These are phyloP conservation scores for Fusarium sp. DNA, from an alignment of 2,329 filamentous ascomycete species.

Conservation along the genomic window DNA sequence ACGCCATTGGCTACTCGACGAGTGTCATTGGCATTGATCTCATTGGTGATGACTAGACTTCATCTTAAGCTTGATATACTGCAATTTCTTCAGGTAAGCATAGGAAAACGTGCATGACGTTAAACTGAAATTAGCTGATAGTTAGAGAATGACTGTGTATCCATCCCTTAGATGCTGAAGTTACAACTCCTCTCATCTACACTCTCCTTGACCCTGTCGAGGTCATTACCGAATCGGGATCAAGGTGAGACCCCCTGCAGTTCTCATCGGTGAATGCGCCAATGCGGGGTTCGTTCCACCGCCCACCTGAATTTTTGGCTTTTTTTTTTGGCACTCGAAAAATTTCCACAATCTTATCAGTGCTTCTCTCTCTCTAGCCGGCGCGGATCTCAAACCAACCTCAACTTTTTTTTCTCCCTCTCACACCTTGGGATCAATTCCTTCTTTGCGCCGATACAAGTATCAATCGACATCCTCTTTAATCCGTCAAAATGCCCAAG, in stretches of 20 bases:
- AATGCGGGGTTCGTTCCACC: constrained; percentile 46
- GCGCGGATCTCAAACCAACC: constrained; percentile 8
- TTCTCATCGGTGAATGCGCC: constrained; percentile 34
- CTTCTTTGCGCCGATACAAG: background rate
- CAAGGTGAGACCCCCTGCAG: constrained; percentile 31
- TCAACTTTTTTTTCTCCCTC: background rate
- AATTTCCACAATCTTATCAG: constrained; percentile 49
- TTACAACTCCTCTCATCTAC: background rate
- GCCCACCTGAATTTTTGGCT: constrained; percentile 35
- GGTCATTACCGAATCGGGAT: constrained; percentile 10
- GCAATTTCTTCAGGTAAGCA: background rate
- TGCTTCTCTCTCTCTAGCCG: constrained; percentile 5
- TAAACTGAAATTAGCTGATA: background rate
- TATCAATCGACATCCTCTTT: background rate
- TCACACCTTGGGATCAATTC: background rate
- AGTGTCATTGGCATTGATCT: background rate
- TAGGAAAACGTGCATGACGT: background rate
- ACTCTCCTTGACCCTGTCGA: background rate
- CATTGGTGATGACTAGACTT: background rate
- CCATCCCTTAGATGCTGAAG: background rate
- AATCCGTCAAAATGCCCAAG: constrained; percentile 77
- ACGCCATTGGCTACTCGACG: background rate
- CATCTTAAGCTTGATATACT: no score
- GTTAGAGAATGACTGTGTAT: background rate
- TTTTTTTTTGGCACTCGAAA: constrained; percentile 45